phyloP scores from a whole-genome alignment of 2,329 filamentous ascomycete genomes.

The Fusarium hainanense region DNA sequence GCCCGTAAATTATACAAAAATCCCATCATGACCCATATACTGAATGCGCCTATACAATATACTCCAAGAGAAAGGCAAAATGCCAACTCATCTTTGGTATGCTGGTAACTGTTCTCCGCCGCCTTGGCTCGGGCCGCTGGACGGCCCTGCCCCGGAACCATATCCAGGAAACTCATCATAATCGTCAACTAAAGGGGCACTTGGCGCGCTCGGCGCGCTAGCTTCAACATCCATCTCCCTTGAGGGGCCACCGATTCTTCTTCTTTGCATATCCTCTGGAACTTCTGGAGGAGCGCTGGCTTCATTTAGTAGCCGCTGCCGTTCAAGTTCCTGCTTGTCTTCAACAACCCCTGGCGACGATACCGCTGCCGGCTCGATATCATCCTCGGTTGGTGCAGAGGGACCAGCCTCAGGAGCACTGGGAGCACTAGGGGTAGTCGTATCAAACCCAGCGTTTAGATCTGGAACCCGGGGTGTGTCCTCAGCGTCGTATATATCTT shows the following conservation, averaged over 20 bases:
- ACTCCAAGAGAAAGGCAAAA: not conserved
- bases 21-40: conserved; percentile 19
- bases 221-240: conserved; percentile 54
- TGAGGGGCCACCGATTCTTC: conserved; percentile 47
- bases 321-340: conserved; percentile 84
- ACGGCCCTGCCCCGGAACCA: conserved; percentile 43
- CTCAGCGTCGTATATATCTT: conserved; percentile 62
- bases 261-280: conserved; percentile 62
- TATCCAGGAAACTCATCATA: conserved; percentile 61
- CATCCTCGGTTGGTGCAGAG: conserved; percentile 60
- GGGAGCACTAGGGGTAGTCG: conserved; percentile 13
- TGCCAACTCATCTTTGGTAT: conserved; percentile 51
- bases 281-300: conserved; percentile 72
- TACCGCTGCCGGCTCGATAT: conserved; percentile 50
- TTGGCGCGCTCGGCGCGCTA: conserved; percentile 71
- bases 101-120: conserved; percentile 54
- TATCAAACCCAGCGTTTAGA: conserved; percentile 21
- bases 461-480: conserved; percentile 49
- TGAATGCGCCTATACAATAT: conserved; percentile 25
- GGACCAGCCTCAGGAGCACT: conserved; percentile 44
- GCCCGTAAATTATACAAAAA: conserved; percentile 23
- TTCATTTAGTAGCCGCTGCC: conserved; percentile 70
- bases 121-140: conserved; percentile 22
- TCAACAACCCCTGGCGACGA: conserved; percentile 58
- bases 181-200: conserved; percentile 68